These are phyloP conservation scores for Aspergillus fumigatus DNA, from an alignment of 2,329 filamentous ascomycete genomes.

Conservation along the genomic window DNA sequence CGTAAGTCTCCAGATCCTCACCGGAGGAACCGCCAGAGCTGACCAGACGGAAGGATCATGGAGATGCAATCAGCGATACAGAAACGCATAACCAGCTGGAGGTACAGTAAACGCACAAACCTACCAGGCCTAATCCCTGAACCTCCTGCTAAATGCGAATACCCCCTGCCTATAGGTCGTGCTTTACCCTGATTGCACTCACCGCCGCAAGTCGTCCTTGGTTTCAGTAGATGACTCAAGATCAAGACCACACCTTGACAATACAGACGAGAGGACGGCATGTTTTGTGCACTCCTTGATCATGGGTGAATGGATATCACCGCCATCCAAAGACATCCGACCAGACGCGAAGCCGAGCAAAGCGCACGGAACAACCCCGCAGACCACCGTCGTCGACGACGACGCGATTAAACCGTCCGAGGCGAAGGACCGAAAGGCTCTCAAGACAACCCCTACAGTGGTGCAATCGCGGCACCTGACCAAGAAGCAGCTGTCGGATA, in stretches of 20 bases:
- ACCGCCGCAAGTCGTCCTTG: slow-evolving; percentile 59
- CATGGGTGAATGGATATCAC: slow-evolving; percentile 31
- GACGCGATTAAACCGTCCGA: background rate
- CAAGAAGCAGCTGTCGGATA: slow-evolving; percentile 91
- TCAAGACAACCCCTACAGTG: slow-evolving; percentile 31
- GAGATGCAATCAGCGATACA: slow-evolving; percentile 30
- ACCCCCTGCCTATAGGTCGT: slow-evolving; percentile 45
- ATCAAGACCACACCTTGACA: slow-evolving; percentile 34
- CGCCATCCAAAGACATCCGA: slow-evolving; percentile 9
- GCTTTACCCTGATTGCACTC: slow-evolving; percentile 49
- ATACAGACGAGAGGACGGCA: slow-evolving; percentile 42
- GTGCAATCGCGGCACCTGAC: slow-evolving; percentile 73
- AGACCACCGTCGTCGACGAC: background rate
- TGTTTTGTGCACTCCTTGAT: slow-evolving; percentile 61
- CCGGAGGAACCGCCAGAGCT: slow-evolving; percentile 1
- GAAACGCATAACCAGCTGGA: slow-evolving; percentile 35
- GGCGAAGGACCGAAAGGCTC: slow-evolving; percentile 12
- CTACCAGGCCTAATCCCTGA: background rate
- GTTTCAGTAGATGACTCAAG: slow-evolving; percentile 41
- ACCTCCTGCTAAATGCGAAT: slow-evolving; percentile 1
- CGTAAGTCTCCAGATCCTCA: slow-evolving; percentile 16
- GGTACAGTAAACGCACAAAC: slow-evolving; percentile 16
- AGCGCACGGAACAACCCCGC: background rate
- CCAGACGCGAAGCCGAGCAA: background rate
- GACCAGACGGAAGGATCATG: slow-evolving; percentile 20